Evolutionary conservation across 768 basidiomycete species (phyloP), one percentile per base, ranked within the genome.

Genomic region (Leccinum broughii): DNA sequence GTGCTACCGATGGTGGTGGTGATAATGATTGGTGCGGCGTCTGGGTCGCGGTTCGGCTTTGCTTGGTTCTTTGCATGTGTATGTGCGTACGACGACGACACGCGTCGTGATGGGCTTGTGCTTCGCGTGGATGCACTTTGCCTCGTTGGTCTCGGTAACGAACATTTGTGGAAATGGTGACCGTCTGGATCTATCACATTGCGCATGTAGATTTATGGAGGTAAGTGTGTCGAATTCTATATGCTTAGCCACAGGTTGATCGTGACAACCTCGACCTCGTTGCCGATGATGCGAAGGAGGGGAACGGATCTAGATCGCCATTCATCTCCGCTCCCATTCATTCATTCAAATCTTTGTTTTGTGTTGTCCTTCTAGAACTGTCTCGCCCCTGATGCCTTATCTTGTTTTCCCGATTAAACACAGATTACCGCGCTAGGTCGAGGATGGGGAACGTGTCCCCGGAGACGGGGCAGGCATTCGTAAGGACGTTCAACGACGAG

Each of bases 381-480:
- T 56, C 30, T 37, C 13, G 15, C 20, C 2, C 14, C 6, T 51
- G 24, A 62, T 51, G 46, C 4, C 20, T 13, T 8, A 3, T 39
- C 57, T 34, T 11, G 3, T 28, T 32, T 32, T 30, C 10, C 15
- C 55, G 41, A 62, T 49, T 41, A n/a, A 26, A 48, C 35, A 17
- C 61, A 83, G 86, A 87, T 68, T 86, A 87, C 68, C 77, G 80
- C 4, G 66, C 78, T 34, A 79, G 85, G 51, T 77, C 84, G 2
- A 78, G 81, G 22, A 73, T 81, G 63, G 57, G 66, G 6, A 74
- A 72, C 24, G 79, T 83, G 26, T 81, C 82, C 2, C 65, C 77
- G 11, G 65, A 64, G 4, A 64, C 73, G 15, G 75, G 76, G 3
- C 44, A 65, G 1, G 68, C 68, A 8, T 72, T 79, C n/a, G 69